Conservation (phyloP, 768 basidiomycete genomes). For the Ephemerocybe angulata region DNA sequence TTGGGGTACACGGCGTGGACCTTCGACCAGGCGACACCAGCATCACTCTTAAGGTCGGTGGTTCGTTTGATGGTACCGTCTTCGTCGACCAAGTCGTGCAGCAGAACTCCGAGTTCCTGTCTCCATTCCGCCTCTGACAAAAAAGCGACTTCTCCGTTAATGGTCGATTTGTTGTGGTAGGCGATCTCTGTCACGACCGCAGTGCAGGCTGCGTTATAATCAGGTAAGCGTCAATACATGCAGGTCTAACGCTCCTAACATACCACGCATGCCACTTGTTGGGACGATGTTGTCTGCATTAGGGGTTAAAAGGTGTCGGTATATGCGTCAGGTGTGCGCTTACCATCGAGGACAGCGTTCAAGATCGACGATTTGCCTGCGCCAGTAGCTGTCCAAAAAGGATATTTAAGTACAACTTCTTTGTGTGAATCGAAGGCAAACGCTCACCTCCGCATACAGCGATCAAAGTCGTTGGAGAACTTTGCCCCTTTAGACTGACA, state of each 20-base stretch:
- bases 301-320: background rate
- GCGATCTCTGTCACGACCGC: slow-evolving; percentile 62
- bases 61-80: slow-evolving; percentile 50
- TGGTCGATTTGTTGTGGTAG: slow-evolving; percentile 50
- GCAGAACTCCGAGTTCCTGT: slow-evolving; percentile 50
- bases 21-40: slow-evolving; percentile 59
- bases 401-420: background rate
- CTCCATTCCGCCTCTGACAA: slow-evolving; percentile 54
- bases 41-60: slow-evolving; percentile 54
- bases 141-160: slow-evolving; percentile 60
- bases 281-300: slow-evolving; percentile 56
- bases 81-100: slow-evolving; percentile 58
- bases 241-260: slow-evolving; percentile 2
- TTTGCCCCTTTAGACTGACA: slow-evolving; percentile 44
- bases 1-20: slow-evolving; percentile 61
- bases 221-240: background rate
- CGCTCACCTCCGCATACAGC: slow-evolving; percentile 59
- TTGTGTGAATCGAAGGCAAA: background rate
- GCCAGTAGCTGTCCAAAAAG: slow-evolving; percentile 43
- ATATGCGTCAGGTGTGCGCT: background rate
- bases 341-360: slow-evolving; percentile 61
- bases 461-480: slow-evolving; percentile 54
- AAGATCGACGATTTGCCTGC: slow-evolving; percentile 60
- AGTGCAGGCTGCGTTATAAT: slow-evolving; percentile 53
- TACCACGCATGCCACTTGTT: slow-evolving; percentile 64